A percentile compares a stretch with the other conserved stretches of the same genome.
These are phyloP conservation scores for Phalaenopsis aphrodite DNA, from an alignment of 106 monocot species.

Conservation along the genomic window DNA sequence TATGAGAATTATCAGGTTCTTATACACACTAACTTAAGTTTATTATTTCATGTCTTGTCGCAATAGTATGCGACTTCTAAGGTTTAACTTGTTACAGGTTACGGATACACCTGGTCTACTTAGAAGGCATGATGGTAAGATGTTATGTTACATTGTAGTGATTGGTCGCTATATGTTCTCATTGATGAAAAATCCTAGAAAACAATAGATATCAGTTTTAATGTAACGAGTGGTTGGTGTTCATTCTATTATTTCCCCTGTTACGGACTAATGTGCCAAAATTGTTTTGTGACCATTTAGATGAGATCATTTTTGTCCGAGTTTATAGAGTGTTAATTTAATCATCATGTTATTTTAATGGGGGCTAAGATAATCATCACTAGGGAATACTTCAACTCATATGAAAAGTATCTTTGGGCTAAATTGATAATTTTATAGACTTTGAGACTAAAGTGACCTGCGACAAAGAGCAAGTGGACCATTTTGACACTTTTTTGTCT, in stretches of 20 bases:
- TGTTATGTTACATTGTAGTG: background rate
- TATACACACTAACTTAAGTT: background rate
- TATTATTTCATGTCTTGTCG: background rate
- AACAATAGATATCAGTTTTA: background rate
- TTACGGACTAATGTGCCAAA: background rate
- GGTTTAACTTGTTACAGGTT: conserved; percentile 47
- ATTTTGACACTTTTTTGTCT: too few relatives aligned
- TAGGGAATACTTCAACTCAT: too few relatives aligned
- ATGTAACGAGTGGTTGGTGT: background rate
- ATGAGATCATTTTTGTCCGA: too few relatives aligned
- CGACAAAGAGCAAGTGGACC: too few relatives aligned
- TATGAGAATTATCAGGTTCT: conserved; percentile 59
- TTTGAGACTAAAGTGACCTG: too few relatives aligned
- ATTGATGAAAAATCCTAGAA: background rate
- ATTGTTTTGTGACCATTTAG: too few relatives aligned
- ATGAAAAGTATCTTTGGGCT: too few relatives aligned
- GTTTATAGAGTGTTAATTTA: too few relatives aligned
- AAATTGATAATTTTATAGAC: too few relatives aligned
- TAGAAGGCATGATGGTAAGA: conserved; percentile 76
- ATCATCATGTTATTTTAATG: too few relatives aligned
- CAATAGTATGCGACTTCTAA: background rate
- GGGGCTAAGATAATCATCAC: too few relatives aligned
- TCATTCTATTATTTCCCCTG: background rate
- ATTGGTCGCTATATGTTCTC: background rate
- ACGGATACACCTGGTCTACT: conserved; percentile 98